Percentiles rank a stretch among this genome's conserved stretches.
Conservation (phyloP, 2,329 filamentous ascomycete species). For the Bimuria novae-zelandiae region DNA sequence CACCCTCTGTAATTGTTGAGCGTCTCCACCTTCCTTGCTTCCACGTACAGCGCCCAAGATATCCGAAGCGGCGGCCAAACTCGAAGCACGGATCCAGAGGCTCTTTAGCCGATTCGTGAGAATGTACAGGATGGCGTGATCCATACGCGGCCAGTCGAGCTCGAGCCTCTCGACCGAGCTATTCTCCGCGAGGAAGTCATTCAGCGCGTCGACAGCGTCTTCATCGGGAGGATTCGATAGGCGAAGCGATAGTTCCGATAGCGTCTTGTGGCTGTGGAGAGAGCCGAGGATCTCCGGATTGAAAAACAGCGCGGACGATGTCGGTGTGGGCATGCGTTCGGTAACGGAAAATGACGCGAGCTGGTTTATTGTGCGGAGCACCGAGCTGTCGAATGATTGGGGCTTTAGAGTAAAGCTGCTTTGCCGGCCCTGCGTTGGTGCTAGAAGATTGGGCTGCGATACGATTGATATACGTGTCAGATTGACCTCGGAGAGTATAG, state of each 20-base stretch:
- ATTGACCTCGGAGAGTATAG: conserved; percentile 24
- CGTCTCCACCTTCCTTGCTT: conserved; percentile 13
- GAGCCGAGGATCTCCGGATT: conserved; percentile 24
- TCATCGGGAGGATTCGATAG: conserved; percentile 22
- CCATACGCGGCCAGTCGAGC: conserved; percentile 33
- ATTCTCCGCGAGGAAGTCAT: conserved; percentile 19
- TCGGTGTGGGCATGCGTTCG: conserved; percentile 14
- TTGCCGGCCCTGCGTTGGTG: conserved; percentile 10
- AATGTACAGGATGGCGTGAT: conserved; percentile 21
- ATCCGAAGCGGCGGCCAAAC: conserved; percentile 18
- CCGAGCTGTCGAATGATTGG: conserved; percentile 22
- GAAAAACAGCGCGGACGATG: conserved; percentile 23
- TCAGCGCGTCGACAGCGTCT: conserved; percentile 23
- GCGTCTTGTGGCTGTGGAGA: conserved; percentile 20
- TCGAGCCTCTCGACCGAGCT: conserved; percentile 23
- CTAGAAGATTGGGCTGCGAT: conserved; percentile 22
- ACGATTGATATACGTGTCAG: conserved; percentile 29
- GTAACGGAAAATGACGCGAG: conserved; percentile 25
- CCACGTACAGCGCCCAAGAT: conserved; percentile 19
- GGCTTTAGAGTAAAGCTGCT: conserved; percentile 19
- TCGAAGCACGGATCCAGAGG: conserved; percentile 25
- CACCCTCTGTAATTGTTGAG: conserved; percentile 17
- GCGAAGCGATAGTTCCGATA: conserved; percentile 22
- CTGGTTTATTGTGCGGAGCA: conserved; percentile 20
- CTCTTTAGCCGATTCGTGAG: conserved; percentile 16